Evolutionary conservation across 116 monocot species (phyloP).

Genomic region (Dioscorea cayenensis): DNA sequence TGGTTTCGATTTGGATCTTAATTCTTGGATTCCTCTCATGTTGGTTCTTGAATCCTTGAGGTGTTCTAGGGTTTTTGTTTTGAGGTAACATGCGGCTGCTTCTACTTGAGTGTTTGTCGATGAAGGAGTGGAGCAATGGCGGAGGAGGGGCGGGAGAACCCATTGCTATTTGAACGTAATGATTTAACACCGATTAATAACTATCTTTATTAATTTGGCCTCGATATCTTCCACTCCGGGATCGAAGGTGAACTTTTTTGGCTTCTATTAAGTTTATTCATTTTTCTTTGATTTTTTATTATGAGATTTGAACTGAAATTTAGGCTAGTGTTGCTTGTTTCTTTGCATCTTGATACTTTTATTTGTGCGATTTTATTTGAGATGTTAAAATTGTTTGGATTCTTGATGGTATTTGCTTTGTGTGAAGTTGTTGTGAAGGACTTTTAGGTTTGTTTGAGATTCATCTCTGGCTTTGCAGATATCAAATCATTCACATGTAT

Average conservation of each 20-base stretch:
- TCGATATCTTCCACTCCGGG: slow-evolving; percentile 88
- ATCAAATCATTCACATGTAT: too few species aligned
- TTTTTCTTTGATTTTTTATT: background rate
- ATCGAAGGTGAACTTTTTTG: slow-evolving; percentile 48
- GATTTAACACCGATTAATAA: slow-evolving; percentile 78
- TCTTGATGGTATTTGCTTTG: too few species aligned
- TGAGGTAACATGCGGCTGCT: slow-evolving; percentile 1
- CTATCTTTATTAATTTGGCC: slow-evolving; percentile 62
- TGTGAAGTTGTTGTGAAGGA: too few species aligned
- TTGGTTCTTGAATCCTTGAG: too few species aligned
- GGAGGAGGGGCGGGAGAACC: slow-evolving; percentile 1
- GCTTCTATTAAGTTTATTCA: background rate
- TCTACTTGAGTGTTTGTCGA: background rate
- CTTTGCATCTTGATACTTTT: background rate
- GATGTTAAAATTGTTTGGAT: too few species aligned
- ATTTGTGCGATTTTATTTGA: too few species aligned
- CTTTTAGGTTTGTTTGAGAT: too few species aligned
- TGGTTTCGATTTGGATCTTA: too few species aligned
- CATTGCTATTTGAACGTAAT: slow-evolving; percentile 64
- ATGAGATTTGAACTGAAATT: background rate
- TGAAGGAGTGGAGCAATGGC: slow-evolving; percentile 7
- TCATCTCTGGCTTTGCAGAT: too few species aligned
- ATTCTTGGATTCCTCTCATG: too few species aligned
- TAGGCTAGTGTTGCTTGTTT: background rate
- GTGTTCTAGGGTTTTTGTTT: background rate